These are phyloP conservation scores for Jimgerdemannia flammicorona DNA, from an alignment of 192 early-diverging fungal genomes.

Conservation along the genomic window DNA sequence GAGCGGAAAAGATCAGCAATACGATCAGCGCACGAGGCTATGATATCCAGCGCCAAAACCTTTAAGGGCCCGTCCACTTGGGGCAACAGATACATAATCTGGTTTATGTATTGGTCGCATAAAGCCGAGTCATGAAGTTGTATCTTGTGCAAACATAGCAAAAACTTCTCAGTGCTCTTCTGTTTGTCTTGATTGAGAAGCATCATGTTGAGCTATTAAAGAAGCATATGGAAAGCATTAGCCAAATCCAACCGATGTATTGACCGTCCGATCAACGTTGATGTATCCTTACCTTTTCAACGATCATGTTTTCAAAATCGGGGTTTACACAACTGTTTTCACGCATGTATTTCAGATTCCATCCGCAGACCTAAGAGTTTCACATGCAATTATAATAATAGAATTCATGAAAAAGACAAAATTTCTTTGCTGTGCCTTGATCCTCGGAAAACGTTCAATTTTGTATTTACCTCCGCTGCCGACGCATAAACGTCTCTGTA, in stretches of 20 bases:
- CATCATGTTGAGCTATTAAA: slow-evolving; percentile 5
- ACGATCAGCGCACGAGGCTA: slow-evolving; percentile 44
- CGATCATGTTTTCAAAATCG: slow-evolving; percentile 4
- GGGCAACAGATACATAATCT: slow-evolving; percentile 49
- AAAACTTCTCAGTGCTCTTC: slow-evolving; percentile 16
- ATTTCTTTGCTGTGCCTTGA: no score
- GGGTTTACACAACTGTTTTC: slow-evolving; percentile 14
- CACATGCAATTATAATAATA: background rate
- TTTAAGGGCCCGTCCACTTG: slow-evolving; percentile 38
- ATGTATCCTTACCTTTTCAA: slow-evolving; percentile 4
- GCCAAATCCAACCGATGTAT: no score
- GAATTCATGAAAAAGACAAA: no score
- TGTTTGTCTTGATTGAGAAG: background rate
- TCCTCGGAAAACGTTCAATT: no score
- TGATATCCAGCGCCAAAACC: slow-evolving; percentile 47
- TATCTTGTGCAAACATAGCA: slow-evolving; percentile 39
- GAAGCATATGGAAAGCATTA: background rate
- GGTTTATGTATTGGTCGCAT: slow-evolving; percentile 27
- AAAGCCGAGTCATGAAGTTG: slow-evolving; percentile 33
- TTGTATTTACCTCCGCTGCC: slow-evolving; percentile 47
- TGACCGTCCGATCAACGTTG: no score
- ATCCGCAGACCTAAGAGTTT: slow-evolving; percentile 23
- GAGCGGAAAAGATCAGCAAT: slow-evolving; percentile 51
- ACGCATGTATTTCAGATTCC: slow-evolving; percentile 34
- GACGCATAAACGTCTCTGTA: slow-evolving; percentile 38